A percentile compares a stretch with the other conserved stretches of the same genome.
These are phyloP conservation scores for Gossypium davidsonii DNA, from an alignment of 441 rosid genomes.

Conservation along the genomic window DNA sequence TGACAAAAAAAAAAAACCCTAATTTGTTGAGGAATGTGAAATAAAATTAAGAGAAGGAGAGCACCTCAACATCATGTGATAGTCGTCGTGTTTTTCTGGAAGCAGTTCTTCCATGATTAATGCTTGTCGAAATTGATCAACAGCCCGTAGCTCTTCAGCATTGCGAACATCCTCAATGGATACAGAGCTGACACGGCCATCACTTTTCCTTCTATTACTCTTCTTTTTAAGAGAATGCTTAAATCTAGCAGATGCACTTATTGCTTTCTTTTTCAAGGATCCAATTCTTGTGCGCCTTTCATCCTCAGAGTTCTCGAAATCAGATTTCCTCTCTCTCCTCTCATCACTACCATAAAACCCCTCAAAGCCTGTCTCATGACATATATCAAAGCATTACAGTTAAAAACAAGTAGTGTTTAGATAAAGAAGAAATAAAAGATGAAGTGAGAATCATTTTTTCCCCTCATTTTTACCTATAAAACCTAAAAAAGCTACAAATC, in stretches of 20 bases:
- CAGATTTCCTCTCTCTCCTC: conserved; percentile 88
- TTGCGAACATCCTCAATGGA: conserved; percentile 93
- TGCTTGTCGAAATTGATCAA: conserved; percentile 79
- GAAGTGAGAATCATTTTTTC: neutral
- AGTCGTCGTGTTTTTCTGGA: conserved; percentile 69
- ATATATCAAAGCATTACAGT: neutral
- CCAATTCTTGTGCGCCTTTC: conserved; percentile 95
- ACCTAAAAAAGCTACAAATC: neutral
- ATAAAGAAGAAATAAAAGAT: neutral
- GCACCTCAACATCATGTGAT: conserved; percentile 90
- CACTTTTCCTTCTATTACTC: conserved; percentile 73
- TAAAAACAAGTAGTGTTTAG: neutral
- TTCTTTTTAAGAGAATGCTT: conserved; percentile 87
- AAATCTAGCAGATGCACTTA: conserved; percentile 81
- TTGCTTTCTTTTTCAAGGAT: conserved; percentile 81
- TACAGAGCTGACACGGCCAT: conserved; percentile 86
- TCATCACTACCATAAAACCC: conserved; percentile 70
- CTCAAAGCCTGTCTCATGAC: conserved; percentile 61
- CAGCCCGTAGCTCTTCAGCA: conserved; percentile 73
- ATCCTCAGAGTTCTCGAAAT: conserved; percentile 96
- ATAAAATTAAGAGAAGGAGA: neutral
- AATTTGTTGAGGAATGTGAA: neutral
- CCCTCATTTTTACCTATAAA: neutral
- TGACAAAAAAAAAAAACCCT: neutral
- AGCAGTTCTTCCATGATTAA: conserved; percentile 76